Conservation (phyloP, 805 yeast species). For the Yarrowia sp. region DNA sequence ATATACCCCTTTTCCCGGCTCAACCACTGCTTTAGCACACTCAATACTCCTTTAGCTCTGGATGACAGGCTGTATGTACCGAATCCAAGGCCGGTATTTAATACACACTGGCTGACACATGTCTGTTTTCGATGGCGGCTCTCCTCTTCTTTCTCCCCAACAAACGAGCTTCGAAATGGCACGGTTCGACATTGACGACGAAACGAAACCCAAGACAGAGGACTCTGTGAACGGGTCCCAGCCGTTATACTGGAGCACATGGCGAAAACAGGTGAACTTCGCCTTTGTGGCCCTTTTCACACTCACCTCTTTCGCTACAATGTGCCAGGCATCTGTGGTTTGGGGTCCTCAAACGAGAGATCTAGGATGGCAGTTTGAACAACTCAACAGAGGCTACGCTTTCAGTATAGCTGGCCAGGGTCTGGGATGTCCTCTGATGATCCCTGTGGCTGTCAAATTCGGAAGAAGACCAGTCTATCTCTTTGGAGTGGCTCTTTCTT, state of each 20-base stretch:
- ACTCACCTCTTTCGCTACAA: constrained; percentile 34
- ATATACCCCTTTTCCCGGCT: too few relatives aligned
- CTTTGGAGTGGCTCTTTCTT: constrained; percentile 14
- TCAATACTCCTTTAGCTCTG: constrained; percentile 3
- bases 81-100: neutral
- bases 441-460: constrained; percentile 40
- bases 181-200: neutral
- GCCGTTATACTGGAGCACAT: constrained; percentile 39
- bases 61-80: neutral
- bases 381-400: constrained; percentile 40
- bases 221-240: neutral
- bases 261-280: constrained; percentile 39
- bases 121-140: neutral
- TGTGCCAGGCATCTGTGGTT: constrained; percentile 35
- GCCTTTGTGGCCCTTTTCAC: constrained; percentile 35
- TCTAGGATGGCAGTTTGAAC: constrained; percentile 38
- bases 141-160: neutral
- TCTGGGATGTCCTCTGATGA: constrained; percentile 40
- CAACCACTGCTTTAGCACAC: neutral
- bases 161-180: constrained; percentile 1
- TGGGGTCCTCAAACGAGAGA: constrained; percentile 39
- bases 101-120: constrained; percentile 7
- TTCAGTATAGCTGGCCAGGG: constrained; percentile 40
- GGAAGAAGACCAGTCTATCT: constrained; percentile 42
- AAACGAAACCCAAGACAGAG: neutral